Percentiles rank a stretch among this genome's conserved stretches.
Evolutionary conservation across 352 stramenopile genomes (phyloP).

Genomic region (Pythium dissotocum): DNA sequence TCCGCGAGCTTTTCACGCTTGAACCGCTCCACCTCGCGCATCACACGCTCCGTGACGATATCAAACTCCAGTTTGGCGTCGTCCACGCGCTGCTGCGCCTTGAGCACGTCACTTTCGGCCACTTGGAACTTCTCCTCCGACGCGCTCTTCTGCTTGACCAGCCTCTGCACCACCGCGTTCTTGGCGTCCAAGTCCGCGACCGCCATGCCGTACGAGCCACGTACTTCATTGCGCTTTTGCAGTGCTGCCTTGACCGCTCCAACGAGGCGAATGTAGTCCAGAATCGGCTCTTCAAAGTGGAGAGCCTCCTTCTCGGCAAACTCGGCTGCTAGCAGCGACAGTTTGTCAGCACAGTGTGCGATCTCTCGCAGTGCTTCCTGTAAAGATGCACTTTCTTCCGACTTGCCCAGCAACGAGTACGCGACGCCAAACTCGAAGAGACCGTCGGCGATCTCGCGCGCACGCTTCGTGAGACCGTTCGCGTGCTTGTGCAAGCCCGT

Average conservation of each 20-base stretch:
- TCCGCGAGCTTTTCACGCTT: slow-evolving; percentile 94
- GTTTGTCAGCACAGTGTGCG: slow-evolving; percentile 90
- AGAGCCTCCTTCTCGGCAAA: slow-evolving; percentile 92
- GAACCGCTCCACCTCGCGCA: slow-evolving; percentile 97
- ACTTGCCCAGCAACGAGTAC: slow-evolving; percentile 95
- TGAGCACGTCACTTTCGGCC: slow-evolving; percentile 75
- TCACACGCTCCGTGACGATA: slow-evolving; percentile 91
- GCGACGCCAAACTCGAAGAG: slow-evolving; percentile 97
- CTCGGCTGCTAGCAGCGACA: slow-evolving; percentile 91
- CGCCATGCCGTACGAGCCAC: slow-evolving; percentile 82
- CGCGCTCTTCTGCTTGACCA: slow-evolving; percentile 59
- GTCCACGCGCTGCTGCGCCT: slow-evolving; percentile 85
- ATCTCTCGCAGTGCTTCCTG: slow-evolving; percentile 92
- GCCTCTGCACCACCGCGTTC: slow-evolving; percentile 54
- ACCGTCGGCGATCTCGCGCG: slow-evolving; percentile 94
- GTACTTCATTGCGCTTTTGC: slow-evolving; percentile 92
- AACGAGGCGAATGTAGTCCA: slow-evolving; percentile 96
- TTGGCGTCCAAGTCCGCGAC: slow-evolving; percentile 90
- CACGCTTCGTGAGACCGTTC: slow-evolving; percentile 92
- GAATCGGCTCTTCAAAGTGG: slow-evolving; percentile 95
- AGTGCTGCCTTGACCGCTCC: slow-evolving; percentile 94
- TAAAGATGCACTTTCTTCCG: slow-evolving; percentile 90
- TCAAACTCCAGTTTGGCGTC: slow-evolving; percentile 93
- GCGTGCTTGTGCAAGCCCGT: slow-evolving; percentile 94
- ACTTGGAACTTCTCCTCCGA: slow-evolving; percentile 90